Evolutionary conservation across 352 stramenopile species (phyloP), one percentile per base, ranked within the genome.

Genomic region (Achlya hypogyna): DNA sequence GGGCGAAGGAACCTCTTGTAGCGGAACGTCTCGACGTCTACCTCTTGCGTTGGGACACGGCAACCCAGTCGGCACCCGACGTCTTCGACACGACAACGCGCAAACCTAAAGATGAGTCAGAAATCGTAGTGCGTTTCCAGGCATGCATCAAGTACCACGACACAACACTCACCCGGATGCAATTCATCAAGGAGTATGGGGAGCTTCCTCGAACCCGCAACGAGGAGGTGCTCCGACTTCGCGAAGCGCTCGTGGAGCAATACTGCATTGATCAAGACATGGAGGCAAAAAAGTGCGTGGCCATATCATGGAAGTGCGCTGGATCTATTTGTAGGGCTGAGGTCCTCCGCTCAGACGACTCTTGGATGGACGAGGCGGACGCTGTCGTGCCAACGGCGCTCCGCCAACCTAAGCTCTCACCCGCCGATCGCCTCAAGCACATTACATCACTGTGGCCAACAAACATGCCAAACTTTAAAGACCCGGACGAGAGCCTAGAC

Each of bases 101-200:
- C 74, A 89, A 89, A 49, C 83, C 83, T 53, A 87, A 87, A 70
- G 87, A 88, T 69, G 86, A 86, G 74, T 82, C 84, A 59, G 86
- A 87, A 75, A 75, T 91, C 23, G 72, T 90, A 60, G 78, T 76
- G 51, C 86, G 82, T 63, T 88, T 79, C 40, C 74, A 77, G 32
- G 78, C 72, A 62, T 88, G 78, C 31, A 91, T 91, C 66, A 75
- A 77, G 66, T 91, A 91, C 63, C 79, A 78, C 52, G 76, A 53
- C 34, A 67, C 60, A n/a, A 56, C 81, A 16, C 77, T 82, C 69
- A 74, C 80, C 35, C 77, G 74, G 42, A 74, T 28, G 20, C 60
- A 72, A 40, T 69, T 71, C 27, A 70, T 81, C 23, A 77, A 87
- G 62, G 77, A 88, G 67, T 86, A 79, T 43, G 63, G 76, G 23